phyloP scores from a whole-genome alignment of 345 rosid species.

The Iberis pinnata region DNA sequence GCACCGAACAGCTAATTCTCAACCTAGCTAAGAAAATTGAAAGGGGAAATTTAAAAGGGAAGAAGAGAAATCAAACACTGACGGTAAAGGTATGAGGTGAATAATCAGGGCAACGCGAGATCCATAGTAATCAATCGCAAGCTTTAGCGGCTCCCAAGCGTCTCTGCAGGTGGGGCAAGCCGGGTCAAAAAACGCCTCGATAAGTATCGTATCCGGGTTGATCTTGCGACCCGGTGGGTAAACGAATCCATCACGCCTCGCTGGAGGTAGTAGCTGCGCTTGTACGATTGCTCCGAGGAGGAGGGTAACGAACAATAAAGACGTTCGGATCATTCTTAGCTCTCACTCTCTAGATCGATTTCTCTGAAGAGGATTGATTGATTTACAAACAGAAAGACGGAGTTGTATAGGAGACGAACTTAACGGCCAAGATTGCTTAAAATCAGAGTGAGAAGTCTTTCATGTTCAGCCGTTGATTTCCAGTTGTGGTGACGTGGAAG shows the following conservation, averaged over 20 bases:
- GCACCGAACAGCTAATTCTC: background rate
- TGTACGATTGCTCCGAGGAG: constrained; percentile 15
- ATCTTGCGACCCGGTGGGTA: constrained; percentile 36
- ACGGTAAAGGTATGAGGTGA: constrained; percentile 92
- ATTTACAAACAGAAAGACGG: background rate
- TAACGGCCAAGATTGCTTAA: constrained; percentile 5
- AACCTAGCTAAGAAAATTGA: background rate
- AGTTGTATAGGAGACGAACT: background rate
- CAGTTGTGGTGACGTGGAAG: constrained; percentile 6
- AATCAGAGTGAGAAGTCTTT: background rate
- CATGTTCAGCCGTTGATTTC: constrained; percentile 7
- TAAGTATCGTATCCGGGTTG: constrained; percentile 39
- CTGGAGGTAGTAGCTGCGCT: constrained; percentile 74
- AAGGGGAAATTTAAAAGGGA: background rate
- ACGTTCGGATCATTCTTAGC: constrained; percentile 20
- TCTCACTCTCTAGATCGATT: constrained; percentile 7
- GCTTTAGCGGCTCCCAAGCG: constrained; percentile 75
- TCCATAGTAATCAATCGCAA: constrained; percentile 54
- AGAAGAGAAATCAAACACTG: constrained; percentile 28
- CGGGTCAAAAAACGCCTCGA: constrained; percentile 89
- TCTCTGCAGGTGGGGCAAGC: constrained; percentile 84
- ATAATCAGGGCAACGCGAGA: constrained; percentile 47
- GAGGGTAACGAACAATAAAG: constrained; percentile 19
- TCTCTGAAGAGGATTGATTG: background rate
- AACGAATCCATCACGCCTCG: constrained; percentile 65